phyloP scores from a whole-genome alignment of 2,329 filamentous ascomycete species.

The Teratosphaeria zuluensis region DNA sequence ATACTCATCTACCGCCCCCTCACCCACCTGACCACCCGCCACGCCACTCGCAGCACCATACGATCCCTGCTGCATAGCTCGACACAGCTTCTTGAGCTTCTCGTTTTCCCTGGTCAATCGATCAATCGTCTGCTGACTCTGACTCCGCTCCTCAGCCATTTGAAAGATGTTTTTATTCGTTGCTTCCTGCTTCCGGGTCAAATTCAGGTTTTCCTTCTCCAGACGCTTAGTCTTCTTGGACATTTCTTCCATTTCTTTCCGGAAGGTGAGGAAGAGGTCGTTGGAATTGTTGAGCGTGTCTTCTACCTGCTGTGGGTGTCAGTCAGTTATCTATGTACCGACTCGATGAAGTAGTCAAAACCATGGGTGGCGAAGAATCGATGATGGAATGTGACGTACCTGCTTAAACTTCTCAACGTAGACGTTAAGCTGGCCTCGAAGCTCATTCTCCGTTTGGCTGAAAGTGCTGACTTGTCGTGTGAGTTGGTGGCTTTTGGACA shows the following conservation, averaged over 20 bases:
- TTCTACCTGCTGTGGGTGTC: slow-evolving; percentile 66
- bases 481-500: slow-evolving; percentile 68
- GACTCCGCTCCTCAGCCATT: slow-evolving; percentile 88
- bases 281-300: slow-evolving; percentile 98
- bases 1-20: slow-evolving; percentile 15
- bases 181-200: slow-evolving; percentile 86
- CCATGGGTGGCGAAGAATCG: background rate
- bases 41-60: slow-evolving; percentile 45
- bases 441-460: slow-evolving; percentile 87
- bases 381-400: slow-evolving; percentile 44
- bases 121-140: slow-evolving; percentile 66
- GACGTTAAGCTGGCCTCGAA: slow-evolving; percentile 90
- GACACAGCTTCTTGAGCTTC: slow-evolving; percentile 87
- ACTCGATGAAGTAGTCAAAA: background rate
- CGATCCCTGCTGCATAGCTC: slow-evolving; percentile 91
- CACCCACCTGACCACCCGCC: slow-evolving; percentile 4
- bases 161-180: slow-evolving; percentile 92
- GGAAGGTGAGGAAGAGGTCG: slow-evolving; percentile 90
- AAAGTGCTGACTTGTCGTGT: slow-evolving; percentile 91
- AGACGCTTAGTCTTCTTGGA: slow-evolving; percentile 96
- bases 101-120: slow-evolving; percentile 75
- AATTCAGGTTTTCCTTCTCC: slow-evolving; percentile 87
- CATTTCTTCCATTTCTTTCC: slow-evolving; percentile 99
- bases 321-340: slow-evolving; percentile 23
- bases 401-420: slow-evolving; percentile 99